Conservation (phyloP, 1,139 yeast species). For the Groenewaldozyma sp. region DNA sequence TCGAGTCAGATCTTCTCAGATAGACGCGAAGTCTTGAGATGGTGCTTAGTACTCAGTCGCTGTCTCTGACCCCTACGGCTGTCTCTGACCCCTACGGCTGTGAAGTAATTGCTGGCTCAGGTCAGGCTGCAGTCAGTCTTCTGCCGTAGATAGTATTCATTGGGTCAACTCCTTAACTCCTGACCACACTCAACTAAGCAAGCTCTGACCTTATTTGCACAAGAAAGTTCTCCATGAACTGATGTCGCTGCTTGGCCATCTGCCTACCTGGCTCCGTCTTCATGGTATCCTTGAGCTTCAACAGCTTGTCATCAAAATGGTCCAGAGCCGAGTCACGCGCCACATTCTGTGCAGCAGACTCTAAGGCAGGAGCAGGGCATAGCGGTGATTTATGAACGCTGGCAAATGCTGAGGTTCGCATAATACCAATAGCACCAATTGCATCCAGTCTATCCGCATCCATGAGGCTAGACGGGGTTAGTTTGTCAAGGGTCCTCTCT, state of each 20-base stretch:
- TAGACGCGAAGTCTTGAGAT: no score
- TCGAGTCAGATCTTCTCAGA: no score
- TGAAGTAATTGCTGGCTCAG: no score
- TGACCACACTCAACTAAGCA: not conserved
- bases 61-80: no score
- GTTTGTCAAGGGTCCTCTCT: not conserved
- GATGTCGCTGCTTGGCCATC: conserved; percentile 25
- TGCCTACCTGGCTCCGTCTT: conserved; percentile 24
- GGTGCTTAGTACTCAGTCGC: no score
- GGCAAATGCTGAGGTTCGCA: conserved; percentile 30
- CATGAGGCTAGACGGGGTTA: conserved; percentile 23
- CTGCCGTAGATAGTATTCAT: no score
- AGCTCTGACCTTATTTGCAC: not conserved
- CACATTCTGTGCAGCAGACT: conserved; percentile 11
- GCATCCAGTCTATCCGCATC: conserved; percentile 35
- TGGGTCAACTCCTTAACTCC: no score
- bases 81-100: no score
- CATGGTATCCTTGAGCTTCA: conserved; percentile 23
- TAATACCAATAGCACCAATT: conserved; percentile 31
- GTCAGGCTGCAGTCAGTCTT: no score
- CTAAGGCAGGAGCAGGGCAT: conserved; percentile 25
- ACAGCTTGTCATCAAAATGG: conserved; percentile 29
- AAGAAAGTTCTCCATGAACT: conserved; percentile 17
- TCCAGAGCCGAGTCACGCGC: conserved; percentile 15
- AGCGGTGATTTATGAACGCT: conserved; percentile 24